phyloP scores from a whole-genome alignment of 2,329 filamentous ascomycete genomes.

The Pseudogymnoascus sp. region DNA sequence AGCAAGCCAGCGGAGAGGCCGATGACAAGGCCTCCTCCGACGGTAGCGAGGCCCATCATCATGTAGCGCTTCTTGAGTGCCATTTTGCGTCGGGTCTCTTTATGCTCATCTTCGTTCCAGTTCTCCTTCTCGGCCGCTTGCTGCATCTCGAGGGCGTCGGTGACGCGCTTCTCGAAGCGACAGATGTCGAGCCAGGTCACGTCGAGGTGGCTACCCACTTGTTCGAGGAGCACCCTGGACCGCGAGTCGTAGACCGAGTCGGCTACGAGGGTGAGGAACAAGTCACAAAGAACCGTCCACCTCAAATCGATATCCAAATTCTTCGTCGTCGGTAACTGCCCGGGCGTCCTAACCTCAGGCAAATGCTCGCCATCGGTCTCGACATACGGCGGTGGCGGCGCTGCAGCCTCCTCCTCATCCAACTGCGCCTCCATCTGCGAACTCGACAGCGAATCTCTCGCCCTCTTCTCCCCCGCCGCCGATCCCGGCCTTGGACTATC shows the following conservation, averaged over 20 bases:
- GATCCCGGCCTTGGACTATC: constrained; percentile 26
- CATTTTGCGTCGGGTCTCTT: constrained; percentile 74
- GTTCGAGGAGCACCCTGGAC: constrained; percentile 75
- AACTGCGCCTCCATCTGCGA: constrained; percentile 15
- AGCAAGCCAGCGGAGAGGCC: constrained; percentile 86
- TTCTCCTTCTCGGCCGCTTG: constrained; percentile 90
- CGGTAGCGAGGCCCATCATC: constrained; percentile 94
- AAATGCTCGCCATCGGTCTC: constrained; percentile 61
- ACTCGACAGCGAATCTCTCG: constrained; percentile 8
- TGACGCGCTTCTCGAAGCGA: constrained; percentile 93
- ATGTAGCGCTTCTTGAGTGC: constrained; percentile 77
- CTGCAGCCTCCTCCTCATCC: constrained; percentile 39
- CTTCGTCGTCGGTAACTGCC: constrained; percentile 69
- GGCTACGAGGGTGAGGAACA: constrained; percentile 94
- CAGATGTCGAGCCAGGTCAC: constrained; percentile 90
- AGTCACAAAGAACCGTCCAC: constrained; percentile 93
- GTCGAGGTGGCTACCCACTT: constrained; percentile 69
- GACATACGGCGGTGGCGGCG: constrained; percentile 51
- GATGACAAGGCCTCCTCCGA: constrained; percentile 90
- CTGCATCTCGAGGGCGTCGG: constrained; percentile 95
- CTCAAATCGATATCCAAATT: constrained; percentile 92
- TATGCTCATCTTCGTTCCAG: constrained; percentile 94
- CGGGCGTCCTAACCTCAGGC: constrained; percentile 72
- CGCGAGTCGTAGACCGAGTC: constrained; percentile 88
- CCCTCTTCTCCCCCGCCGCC: not conserved